phyloP scores from a whole-genome alignment of 2,329 filamentous ascomycete genomes.

The Capronia epimyces region DNA sequence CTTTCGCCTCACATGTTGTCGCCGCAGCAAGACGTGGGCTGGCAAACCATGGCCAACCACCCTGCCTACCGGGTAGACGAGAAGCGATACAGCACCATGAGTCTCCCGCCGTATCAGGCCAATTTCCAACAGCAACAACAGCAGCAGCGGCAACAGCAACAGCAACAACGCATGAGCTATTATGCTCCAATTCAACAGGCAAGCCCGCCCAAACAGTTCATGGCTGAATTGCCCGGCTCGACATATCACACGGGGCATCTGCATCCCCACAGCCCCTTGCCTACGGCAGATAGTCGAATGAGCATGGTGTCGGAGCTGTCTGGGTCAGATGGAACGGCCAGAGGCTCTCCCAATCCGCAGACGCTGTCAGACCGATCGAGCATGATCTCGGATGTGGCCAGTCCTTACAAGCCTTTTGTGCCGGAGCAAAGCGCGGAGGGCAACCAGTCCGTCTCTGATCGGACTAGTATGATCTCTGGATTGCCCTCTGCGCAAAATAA shows the following conservation, averaged over 20 bases:
- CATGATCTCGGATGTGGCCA: conserved; percentile 7
- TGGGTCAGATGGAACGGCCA: conserved; percentile 12
- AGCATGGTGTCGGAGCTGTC: conserved; percentile 24
- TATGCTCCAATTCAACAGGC: conserved; percentile 14
- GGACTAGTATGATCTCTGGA: conserved; percentile 17
- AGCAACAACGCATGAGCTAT: conserved; percentile 3
- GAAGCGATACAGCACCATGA: conserved; percentile 14
- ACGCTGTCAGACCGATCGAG: conserved; percentile 14
- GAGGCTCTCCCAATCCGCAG: conserved; percentile 15
- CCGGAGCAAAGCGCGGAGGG: conserved; percentile 3
- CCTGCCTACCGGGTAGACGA: conserved; percentile 22
- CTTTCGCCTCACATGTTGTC: conserved; percentile 23
- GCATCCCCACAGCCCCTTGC: neutral
- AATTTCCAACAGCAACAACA: conserved; percentile 5
- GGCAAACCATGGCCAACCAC: conserved; percentile 22
- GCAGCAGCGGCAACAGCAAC: neutral
- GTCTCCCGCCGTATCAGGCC: conserved; percentile 11
- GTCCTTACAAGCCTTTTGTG: conserved; percentile 2
- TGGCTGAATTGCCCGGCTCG: conserved; percentile 25
- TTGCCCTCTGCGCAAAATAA: conserved; percentile 9
- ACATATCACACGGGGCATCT: conserved; percentile 15
- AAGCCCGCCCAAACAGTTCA: conserved; percentile 18
- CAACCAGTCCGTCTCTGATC: conserved; percentile 15
- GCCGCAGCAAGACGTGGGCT: conserved; percentile 21
- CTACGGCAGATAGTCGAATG: conserved; percentile 9